A percentile compares a stretch with the other conserved stretches of the same genome.
These are phyloP conservation scores for Cylindrotheca closterium DNA, from an alignment of 108 stramenopile genomes.

Conservation along the genomic window DNA sequence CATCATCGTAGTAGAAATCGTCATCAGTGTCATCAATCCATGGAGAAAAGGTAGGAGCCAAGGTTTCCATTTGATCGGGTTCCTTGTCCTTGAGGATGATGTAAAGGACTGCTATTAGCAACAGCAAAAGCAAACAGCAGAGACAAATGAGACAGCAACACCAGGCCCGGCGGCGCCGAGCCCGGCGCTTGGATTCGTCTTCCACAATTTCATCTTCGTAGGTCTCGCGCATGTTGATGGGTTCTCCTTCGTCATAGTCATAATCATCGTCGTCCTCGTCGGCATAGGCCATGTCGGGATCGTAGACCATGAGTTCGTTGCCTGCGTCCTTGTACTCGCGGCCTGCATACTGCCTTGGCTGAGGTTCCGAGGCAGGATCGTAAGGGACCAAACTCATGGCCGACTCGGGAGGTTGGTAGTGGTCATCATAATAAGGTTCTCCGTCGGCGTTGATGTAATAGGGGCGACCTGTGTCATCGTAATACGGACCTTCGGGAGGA, in stretches of 20 bases:
- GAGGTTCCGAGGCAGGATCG: not conserved
- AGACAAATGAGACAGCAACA: constrained; percentile 32
- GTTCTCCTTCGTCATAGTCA: constrained; percentile 14
- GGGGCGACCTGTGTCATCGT: not conserved
- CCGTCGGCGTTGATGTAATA: not conserved
- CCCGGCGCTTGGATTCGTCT: constrained; percentile 22
- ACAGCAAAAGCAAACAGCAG: constrained; percentile 25
- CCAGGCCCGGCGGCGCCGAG: constrained; percentile 32
- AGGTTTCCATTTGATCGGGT: constrained; percentile 4
- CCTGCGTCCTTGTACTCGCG: constrained; percentile 8
- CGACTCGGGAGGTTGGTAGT: not conserved
- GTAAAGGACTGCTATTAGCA: constrained; percentile 24
- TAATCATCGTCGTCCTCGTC: constrained; percentile 21
- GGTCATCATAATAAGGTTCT: constrained; percentile 3
- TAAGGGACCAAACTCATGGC: not conserved
- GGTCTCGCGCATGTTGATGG: constrained; percentile 2
- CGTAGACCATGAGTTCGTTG: constrained; percentile 15
- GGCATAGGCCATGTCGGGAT: constrained; percentile 1
- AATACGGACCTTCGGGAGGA: not conserved
- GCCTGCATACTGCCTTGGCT: constrained; percentile 10
- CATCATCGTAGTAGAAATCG: constrained; percentile 42
- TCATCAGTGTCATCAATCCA: constrained; percentile 30
- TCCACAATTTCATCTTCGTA: constrained; percentile 36
- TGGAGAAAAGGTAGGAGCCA: constrained; percentile 26
- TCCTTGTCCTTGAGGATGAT: constrained; percentile 14